Evolutionary conservation across 495 filamentous ascomycete species (phyloP).

Genomic region (Aspergillus incahuasiensis): DNA sequence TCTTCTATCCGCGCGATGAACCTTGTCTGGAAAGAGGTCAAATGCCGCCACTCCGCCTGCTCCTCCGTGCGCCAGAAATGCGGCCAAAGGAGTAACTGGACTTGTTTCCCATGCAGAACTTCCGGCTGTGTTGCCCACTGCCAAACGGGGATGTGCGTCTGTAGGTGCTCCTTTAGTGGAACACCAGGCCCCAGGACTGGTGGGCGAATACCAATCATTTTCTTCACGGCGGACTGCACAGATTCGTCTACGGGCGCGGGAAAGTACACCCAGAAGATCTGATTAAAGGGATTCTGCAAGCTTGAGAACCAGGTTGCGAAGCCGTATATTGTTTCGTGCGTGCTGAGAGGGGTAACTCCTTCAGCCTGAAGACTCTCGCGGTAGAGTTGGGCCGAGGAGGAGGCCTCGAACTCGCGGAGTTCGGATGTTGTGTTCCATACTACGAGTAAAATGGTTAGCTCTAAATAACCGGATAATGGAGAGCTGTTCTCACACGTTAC

Average conservation of each 20-base stretch:
- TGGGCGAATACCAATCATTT: slow-evolving; percentile 2
- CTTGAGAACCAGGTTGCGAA: neutral
- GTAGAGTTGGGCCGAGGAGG: slow-evolving; percentile 13
- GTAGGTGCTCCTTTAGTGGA: neutral
- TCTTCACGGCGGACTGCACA: neutral
- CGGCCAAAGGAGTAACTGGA: slow-evolving; percentile 11
- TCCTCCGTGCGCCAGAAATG: no score
- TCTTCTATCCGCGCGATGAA: no score
- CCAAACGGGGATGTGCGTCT: neutral
- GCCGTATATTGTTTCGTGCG: slow-evolving; percentile 1
- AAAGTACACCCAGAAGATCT: slow-evolving; percentile 15
- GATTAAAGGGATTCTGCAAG: slow-evolving; percentile 1
- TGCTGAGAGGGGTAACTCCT: neutral
- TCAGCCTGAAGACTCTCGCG: slow-evolving; percentile 4
- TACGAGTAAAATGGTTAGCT: slow-evolving; percentile 2
- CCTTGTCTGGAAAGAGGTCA: no score
- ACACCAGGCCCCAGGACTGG: neutral
- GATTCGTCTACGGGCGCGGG: slow-evolving; percentile 5
- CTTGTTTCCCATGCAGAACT: slow-evolving; percentile 8
- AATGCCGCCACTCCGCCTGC: no score
- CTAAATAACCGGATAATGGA: neutral
- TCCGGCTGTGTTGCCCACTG: slow-evolving; percentile 8
- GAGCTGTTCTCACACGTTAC: slow-evolving; percentile 6
- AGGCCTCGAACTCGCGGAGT: slow-evolving; percentile 7
- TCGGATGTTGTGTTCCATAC: slow-evolving; percentile 8